Percentiles rank a stretch among this genome's conserved stretches.
These are phyloP conservation scores for Jamesozyma lodderae DNA, from an alignment of 805 yeast genomes.

Conservation along the genomic window DNA sequence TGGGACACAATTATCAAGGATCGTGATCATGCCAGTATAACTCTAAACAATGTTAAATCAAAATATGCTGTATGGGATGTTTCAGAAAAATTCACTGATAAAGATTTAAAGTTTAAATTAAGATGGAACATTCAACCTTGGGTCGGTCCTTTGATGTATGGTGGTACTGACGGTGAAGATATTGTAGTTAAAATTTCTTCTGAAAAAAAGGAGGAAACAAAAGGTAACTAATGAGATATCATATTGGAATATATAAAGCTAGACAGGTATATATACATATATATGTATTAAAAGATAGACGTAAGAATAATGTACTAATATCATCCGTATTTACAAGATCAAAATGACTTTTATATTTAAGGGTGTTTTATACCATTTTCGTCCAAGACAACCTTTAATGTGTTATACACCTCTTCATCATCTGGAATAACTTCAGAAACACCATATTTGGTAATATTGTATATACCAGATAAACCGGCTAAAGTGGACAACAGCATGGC, in stretches of 20 bases:
- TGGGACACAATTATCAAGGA: constrained; percentile 80
- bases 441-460: constrained; percentile 53
- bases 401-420: constrained; percentile 34
- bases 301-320: no score
- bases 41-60: constrained; percentile 44
- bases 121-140: constrained; percentile 93
- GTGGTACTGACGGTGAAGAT: constrained; percentile 38
- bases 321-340: no score
- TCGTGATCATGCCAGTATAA: constrained; percentile 49
- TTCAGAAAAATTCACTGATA: constrained; percentile 45
- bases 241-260: constrained; percentile 1
- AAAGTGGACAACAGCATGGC: constrained; percentile 48
- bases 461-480: constrained; percentile 52
- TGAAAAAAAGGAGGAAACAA: not conserved
- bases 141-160: constrained; percentile 71
- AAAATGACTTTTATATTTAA: not conserved
- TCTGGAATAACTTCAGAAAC: constrained; percentile 50
- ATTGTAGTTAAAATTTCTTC: no score
- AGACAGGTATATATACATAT: not conserved
- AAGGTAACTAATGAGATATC: no score
- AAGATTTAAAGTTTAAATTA: constrained; percentile 58
- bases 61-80: constrained; percentile 88
- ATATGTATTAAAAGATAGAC: not conserved
- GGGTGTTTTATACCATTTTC: constrained; percentile 16
- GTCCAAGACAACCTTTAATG: constrained; percentile 31